Base-by-base conservation (phyloP, 371 early-diverging fungal genomes). In the Mucor lusitanicus region DNA sequence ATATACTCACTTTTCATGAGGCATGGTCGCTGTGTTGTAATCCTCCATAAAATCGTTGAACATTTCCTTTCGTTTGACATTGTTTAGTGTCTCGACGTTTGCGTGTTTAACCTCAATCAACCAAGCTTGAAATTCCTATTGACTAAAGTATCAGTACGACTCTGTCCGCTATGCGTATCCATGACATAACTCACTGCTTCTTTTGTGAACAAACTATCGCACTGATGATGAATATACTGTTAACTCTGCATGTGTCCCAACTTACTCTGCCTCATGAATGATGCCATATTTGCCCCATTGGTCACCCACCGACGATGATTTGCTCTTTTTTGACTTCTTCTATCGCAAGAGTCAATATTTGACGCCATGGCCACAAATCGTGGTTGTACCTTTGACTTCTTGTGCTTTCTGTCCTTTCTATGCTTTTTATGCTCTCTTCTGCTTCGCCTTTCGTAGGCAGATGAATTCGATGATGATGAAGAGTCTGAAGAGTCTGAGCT, bases 41-140 rank as follows among this genome's bases (percentile, higher is more conserved):
- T 91, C 92, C 67, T 92, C 92, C 85, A 90, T 88, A 65, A 89
- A 92, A 28, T 89, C 90, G 13, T 78, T 48, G 70, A 91, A 91
- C 62, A 87, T 69, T 35, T 87, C 82, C 67, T 90, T 91, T 63
- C 86, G 85, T 60, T 82, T 82, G 40, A 28, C 73, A 19, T 85
- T 82, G 15, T 78, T 77, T 13, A 90, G 59, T 3, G 78, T 81
- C 63, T 89, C 89, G 0, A 89, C 85, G 59, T 85, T 76, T 13
- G 83, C 78, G 12, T 86, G 70, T 70, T 91, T 91, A 37, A 91
- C 85, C 63, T 92, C 91, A 56, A 91, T 76, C 13, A 92, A 59
- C 93, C 93, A 92, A 19, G 90, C 85, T 65, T 91, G 87, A 60
- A 90, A 91, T 77, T 92, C 91, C 81, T 88, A 48, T 21, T 8